Percentiles rank a stretch among this genome's conserved stretches.
phyloP scores from a whole-genome alignment of 139 green algal genomes.

The Chlorella sp. region DNA sequence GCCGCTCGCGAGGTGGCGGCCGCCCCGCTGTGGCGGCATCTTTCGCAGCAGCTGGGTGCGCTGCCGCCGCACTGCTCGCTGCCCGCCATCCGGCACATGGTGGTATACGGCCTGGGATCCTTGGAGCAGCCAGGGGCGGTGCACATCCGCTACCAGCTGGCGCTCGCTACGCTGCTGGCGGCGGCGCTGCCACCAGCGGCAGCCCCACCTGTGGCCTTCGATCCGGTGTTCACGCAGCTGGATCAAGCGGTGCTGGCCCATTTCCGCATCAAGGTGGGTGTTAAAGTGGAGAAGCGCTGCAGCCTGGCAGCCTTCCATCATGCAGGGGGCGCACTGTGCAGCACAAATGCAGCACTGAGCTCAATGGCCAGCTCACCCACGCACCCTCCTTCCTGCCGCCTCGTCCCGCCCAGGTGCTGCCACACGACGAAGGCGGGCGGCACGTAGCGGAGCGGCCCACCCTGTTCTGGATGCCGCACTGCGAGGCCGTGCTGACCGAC shows the following conservation, averaged over 20 bases:
- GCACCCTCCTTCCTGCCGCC: neutral
- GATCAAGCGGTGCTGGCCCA: conserved; percentile 49
- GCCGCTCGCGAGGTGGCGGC: conserved; percentile 4
- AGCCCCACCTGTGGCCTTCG: conserved; percentile 41
- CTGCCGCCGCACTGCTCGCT: neutral
- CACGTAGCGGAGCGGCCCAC: conserved; percentile 49
- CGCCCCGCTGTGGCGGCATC: conserved; percentile 8
- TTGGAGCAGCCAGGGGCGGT: conserved; percentile 32
- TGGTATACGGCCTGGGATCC: conserved; percentile 67
- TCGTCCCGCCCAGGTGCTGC: neutral
- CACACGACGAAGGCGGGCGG: conserved; percentile 48
- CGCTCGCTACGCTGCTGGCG: conserved; percentile 49
- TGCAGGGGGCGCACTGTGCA: too few relatives aligned
- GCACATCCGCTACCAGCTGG: conserved; percentile 60
- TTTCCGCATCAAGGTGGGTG: conserved; percentile 40
- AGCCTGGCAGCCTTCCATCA: too few relatives aligned
- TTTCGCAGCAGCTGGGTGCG: neutral
- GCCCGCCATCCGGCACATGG: conserved; percentile 16
- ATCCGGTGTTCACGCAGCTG: conserved; percentile 53
- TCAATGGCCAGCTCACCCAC: neutral
- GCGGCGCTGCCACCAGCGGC: conserved; percentile 31
- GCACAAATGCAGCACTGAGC: too few relatives aligned
- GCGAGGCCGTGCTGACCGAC: conserved; percentile 59
- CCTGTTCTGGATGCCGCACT: conserved; percentile 78
- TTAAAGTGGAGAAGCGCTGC: neutral